These are phyloP conservation scores for Collybia sp. DNA, from an alignment of 768 basidiomycete species.

Conservation along the genomic window DNA sequence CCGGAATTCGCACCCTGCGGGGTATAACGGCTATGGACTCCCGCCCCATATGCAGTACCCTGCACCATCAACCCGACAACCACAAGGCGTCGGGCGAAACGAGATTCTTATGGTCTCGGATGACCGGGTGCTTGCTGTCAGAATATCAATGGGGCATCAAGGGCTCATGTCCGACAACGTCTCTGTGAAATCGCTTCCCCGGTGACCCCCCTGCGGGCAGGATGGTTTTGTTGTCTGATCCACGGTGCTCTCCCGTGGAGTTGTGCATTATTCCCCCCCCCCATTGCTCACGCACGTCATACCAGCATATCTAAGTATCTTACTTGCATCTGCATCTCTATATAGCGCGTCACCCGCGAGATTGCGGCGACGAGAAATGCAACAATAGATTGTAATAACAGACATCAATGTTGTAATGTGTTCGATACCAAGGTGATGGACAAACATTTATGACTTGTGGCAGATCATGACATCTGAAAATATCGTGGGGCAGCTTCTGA, in stretches of 20 bases:
- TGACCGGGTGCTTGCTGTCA: conserved; percentile 74
- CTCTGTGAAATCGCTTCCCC: conserved; percentile 38
- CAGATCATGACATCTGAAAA: too few species aligned
- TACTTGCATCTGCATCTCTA: conserved; percentile 22
- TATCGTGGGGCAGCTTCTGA: too few species aligned
- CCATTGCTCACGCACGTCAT: conserved; percentile 9
- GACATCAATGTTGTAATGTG: too few species aligned
- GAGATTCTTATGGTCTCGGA: conserved; percentile 91
- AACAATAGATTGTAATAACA: too few species aligned
- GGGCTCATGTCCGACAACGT: conserved; percentile 36
- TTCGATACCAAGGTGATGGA: too few species aligned
- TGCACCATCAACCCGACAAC: conserved; percentile 38
- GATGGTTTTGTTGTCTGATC: conserved; percentile 8
- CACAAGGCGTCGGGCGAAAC: conserved; percentile 56
- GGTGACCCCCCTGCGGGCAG: conserved; percentile 17
- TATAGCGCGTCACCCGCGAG: not conserved
- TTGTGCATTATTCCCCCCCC: conserved; percentile 7
- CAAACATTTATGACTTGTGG: too few species aligned
- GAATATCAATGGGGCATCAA: conserved; percentile 39
- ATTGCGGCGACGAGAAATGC: too few species aligned
- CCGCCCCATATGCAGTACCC: conserved; percentile 31
- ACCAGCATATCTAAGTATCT: conserved; percentile 16
- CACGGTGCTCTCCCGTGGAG: conserved; percentile 5
- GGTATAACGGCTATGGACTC: conserved; percentile 28
- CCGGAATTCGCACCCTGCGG: not conserved